phyloP scores from a whole-genome alignment of 1,139 yeast species.

The Chernovozyma sophiae-reginae region DNA sequence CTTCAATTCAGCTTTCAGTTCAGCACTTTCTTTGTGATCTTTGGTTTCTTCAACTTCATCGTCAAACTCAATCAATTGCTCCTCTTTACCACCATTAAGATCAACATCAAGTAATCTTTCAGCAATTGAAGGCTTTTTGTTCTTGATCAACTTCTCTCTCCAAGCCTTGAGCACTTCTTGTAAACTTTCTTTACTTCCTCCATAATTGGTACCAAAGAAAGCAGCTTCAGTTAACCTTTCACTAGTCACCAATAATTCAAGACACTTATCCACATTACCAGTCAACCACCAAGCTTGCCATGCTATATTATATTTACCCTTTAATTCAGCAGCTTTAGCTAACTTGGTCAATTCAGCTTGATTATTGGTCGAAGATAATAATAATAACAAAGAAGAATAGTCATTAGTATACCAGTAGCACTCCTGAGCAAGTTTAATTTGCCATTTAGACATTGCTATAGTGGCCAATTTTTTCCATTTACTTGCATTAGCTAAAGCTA shows the following conservation, averaged over 20 bases:
- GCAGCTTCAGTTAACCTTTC: constrained; percentile 84
- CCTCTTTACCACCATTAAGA: constrained; percentile 20
- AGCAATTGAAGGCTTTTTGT: constrained; percentile 57
- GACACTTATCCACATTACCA: constrained; percentile 64
- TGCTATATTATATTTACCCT: constrained; percentile 85
- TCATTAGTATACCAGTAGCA: constrained; percentile 81
- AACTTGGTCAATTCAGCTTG: constrained; percentile 53
- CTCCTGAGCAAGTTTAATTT: constrained; percentile 74
- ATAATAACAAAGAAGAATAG: constrained; percentile 71
- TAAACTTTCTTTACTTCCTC: constrained; percentile 42
- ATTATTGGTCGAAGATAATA: constrained; percentile 81
- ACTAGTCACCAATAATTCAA: constrained; percentile 62
- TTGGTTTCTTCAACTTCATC: constrained; percentile 12
- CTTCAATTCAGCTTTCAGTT: constrained; percentile 15
- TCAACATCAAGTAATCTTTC: constrained; percentile 49
- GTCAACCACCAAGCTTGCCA: constrained; percentile 89
- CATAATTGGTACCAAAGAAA: constrained; percentile 72
- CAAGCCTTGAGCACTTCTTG: constrained; percentile 54
- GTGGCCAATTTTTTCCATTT: constrained; percentile 96
- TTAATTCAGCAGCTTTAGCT: constrained; percentile 60
- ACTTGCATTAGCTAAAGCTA: constrained; percentile 29
- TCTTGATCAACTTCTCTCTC: constrained; percentile 53
- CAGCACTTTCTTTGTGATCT: constrained; percentile 10
- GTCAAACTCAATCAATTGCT: constrained; percentile 29
- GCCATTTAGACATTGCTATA: constrained; percentile 73